phyloP scores from a whole-genome alignment of 2,329 filamentous ascomycete genomes.

The Orbilia javanica region DNA sequence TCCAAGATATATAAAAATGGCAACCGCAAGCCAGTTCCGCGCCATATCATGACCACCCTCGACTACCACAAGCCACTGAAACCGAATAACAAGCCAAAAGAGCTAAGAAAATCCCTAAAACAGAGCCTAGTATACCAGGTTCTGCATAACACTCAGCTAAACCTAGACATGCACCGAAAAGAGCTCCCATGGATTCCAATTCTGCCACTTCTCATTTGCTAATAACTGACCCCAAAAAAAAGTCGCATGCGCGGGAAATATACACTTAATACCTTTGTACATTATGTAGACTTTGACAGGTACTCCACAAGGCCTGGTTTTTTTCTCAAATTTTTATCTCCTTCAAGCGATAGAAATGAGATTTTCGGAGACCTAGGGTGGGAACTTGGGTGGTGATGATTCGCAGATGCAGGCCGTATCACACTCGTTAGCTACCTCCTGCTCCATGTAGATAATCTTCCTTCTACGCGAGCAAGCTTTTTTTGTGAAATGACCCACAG shows the following conservation, averaged over 20 bases:
- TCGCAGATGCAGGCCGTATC: slow-evolving; percentile 33
- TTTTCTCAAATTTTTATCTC: slow-evolving; percentile 19
- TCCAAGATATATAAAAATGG: slow-evolving; percentile 40
- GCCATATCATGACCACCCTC: slow-evolving; percentile 27
- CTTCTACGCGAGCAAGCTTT: slow-evolving; percentile 21
- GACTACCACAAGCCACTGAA: slow-evolving; percentile 9
- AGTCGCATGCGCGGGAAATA: not conserved
- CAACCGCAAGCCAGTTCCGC: not conserved
- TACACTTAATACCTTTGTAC: not conserved
- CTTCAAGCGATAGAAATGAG: slow-evolving; percentile 44
- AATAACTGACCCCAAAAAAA: not conserved
- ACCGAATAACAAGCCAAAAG: not conserved
- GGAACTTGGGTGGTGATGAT: not conserved
- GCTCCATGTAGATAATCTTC: not conserved
- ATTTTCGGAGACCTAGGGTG: slow-evolving; percentile 19
- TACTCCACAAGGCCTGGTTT: not conserved
- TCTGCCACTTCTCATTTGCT: not conserved
- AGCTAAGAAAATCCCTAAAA: no score
- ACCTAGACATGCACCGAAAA: slow-evolving; percentile 4
- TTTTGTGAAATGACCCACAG: slow-evolving; percentile 23
- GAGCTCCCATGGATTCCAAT: slow-evolving; percentile 37
- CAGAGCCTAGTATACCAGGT: slow-evolving; percentile 14
- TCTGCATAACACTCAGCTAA: slow-evolving; percentile 4
- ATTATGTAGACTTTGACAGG: slow-evolving; percentile 5
- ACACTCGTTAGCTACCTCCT: slow-evolving; percentile 22